phyloP scores from a whole-genome alignment of 2,329 filamentous ascomycete species.

The Beauveria brongniartii region DNA sequence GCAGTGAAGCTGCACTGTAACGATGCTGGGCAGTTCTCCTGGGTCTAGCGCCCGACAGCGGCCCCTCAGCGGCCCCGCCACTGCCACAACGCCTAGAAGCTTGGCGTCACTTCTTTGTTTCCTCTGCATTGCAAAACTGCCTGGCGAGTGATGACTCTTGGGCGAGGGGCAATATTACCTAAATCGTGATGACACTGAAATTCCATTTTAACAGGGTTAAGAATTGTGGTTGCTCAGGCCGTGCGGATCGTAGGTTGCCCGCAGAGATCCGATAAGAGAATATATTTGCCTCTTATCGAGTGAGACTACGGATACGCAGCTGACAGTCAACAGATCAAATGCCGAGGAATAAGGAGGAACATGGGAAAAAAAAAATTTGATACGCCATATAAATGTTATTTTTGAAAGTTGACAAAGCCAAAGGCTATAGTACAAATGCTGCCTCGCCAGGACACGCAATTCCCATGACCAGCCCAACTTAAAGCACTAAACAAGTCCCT shows the following conservation, averaged over 20 bases:
- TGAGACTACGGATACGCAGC: too few species aligned
- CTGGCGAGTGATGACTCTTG: not conserved
- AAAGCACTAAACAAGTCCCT: slow-evolving; percentile 4
- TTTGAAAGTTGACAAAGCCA: not conserved
- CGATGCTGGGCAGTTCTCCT: not conserved
- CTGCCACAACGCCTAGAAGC: slow-evolving; percentile 6
- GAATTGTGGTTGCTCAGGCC: too few species aligned
- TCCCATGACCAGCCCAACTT: not conserved
- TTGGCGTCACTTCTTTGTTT: not conserved
- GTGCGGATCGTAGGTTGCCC: too few species aligned
- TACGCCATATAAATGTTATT: not conserved
- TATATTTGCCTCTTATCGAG: too few species aligned
- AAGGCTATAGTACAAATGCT: not conserved
- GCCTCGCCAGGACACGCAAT: not conserved
- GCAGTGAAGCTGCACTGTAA: not conserved
- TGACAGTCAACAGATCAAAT: too few species aligned
- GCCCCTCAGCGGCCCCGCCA: slow-evolving; percentile 11
- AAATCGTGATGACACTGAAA: too few species aligned
- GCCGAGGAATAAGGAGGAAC: not conserved
- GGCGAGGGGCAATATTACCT: not conserved
- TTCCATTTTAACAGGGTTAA: too few species aligned
- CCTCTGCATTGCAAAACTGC: not conserved
- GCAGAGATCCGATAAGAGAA: not conserved
- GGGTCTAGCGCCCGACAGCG: not conserved
- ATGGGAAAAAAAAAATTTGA: not conserved